These are phyloP conservation scores for Salinomyces thailandicus DNA, from an alignment of 2,329 filamentous ascomycete genomes.

Conservation along the genomic window DNA sequence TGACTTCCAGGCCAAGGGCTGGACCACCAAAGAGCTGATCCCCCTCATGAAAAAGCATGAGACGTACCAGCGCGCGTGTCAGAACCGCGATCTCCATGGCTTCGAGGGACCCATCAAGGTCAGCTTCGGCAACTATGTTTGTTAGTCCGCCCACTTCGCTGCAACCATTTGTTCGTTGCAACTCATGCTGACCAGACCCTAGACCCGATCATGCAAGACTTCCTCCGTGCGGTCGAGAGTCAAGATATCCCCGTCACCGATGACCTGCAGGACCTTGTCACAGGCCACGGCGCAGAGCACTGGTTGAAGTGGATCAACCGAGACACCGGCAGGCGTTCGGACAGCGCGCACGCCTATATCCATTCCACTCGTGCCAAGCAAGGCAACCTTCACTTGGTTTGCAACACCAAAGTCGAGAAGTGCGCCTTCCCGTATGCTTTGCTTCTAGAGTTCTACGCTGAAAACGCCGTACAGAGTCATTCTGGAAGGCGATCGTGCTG, in stretches of 20 bases:
- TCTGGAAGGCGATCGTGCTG: constrained; percentile 60
- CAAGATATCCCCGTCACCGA: constrained; percentile 67
- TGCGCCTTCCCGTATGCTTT: background rate
- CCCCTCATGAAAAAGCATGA: constrained; percentile 74
- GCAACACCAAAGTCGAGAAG: constrained; percentile 70
- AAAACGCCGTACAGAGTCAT: constrained; percentile 38
- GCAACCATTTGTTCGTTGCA: background rate
- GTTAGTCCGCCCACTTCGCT: background rate
- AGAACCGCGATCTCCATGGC: constrained; percentile 57
- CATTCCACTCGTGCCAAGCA: constrained; percentile 63
- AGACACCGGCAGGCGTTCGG: constrained; percentile 58
- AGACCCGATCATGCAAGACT: constrained; percentile 65
- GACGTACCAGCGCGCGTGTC: constrained; percentile 53
- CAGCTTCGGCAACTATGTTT: constrained; percentile 60
- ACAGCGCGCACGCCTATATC: constrained; percentile 68
- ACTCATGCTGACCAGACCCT: constrained; percentile 42
- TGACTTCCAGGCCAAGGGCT: constrained; percentile 70
- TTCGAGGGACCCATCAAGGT: constrained; percentile 75
- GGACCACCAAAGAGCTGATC: constrained; percentile 63
- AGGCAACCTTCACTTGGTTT: constrained; percentile 59
- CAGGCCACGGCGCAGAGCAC: constrained; percentile 61
- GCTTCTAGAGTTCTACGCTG: background rate
- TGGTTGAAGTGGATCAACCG: constrained; percentile 47
- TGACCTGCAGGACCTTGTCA: constrained; percentile 60
- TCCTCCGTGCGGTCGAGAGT: constrained; percentile 43